A percentile compares a stretch with the other conserved stretches of the same genome.
These are phyloP conservation scores for Adenanthera pavonina DNA, from an alignment of 306 rosid genomes.

Conservation along the genomic window DNA sequence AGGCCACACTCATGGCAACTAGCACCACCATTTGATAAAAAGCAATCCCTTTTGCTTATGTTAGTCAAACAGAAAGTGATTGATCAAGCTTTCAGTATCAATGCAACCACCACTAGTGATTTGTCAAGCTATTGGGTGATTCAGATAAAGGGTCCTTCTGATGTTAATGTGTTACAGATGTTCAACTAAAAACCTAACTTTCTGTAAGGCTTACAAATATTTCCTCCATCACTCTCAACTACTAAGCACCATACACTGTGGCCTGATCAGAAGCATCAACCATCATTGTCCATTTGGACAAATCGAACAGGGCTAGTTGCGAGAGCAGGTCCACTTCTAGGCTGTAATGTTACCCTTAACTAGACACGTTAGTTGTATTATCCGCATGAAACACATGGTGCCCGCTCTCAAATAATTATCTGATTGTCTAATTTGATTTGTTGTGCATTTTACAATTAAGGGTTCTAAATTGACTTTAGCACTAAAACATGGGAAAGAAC, in stretches of 20 bases:
- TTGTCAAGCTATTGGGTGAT: slow-evolving; percentile 51
- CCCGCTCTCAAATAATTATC: slow-evolving; percentile 45
- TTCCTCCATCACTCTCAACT: slow-evolving; percentile 21
- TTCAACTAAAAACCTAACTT: slow-evolving; percentile 37
- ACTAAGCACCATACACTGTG: slow-evolving; percentile 5
- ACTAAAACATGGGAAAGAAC: slow-evolving; percentile 29
- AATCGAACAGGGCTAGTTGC: slow-evolving; percentile 59
- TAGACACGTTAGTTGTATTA: slow-evolving; percentile 48
- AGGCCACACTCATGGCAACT: slow-evolving; percentile 39
- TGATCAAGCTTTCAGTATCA: slow-evolving; percentile 48
- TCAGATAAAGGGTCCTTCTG: slow-evolving; percentile 37
- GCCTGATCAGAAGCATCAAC: slow-evolving; percentile 34
- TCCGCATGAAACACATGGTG: slow-evolving; percentile 47
- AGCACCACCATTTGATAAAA: slow-evolving; percentile 45
- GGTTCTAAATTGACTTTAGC: slow-evolving; percentile 7
- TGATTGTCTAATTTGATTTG: slow-evolving; percentile 37
- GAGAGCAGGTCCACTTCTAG: slow-evolving; percentile 62
- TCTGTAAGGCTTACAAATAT: slow-evolving; percentile 20
- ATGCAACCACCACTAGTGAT: slow-evolving; percentile 40
- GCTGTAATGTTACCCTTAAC: slow-evolving; percentile 64
- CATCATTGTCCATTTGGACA: slow-evolving; percentile 62
- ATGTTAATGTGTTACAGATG: slow-evolving; percentile 50
- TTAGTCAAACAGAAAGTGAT: slow-evolving; percentile 65
- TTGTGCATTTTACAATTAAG: slow-evolving; percentile 14
- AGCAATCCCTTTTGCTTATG: slow-evolving; percentile 44